phyloP scores from a whole-genome alignment of 768 basidiomycete genomes.

The Leccinum sublutescens region DNA sequence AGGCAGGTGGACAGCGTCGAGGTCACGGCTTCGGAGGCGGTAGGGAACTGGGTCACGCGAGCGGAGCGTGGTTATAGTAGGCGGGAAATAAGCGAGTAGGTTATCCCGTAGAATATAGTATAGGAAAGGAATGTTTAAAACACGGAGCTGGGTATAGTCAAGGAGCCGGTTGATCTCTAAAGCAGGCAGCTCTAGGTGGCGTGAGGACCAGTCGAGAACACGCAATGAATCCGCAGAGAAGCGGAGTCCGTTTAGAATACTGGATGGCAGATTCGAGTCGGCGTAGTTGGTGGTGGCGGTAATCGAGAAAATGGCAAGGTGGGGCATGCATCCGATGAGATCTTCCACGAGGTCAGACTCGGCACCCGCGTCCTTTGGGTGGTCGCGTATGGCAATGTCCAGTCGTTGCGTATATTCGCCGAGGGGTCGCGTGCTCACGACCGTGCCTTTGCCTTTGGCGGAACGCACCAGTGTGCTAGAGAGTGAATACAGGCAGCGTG shows the following conservation, averaged over 20 bases:
- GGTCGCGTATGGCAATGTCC: neutral
- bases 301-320: neutral
- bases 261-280: neutral
- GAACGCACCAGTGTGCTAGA: neutral
- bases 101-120: accelerated
- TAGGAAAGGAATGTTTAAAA: neutral
- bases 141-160: neutral
- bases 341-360: neutral
- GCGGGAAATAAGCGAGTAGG: neutral
- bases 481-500: neutral
- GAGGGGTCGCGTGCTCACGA: neutral
- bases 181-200: neutral
- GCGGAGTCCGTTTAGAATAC: neutral
- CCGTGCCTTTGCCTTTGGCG: neutral
- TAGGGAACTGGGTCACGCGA: neutral
- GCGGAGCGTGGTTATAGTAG: neutral
- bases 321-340: neutral
- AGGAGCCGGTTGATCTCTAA: neutral
- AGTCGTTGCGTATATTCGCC: neutral
- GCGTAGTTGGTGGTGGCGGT: neutral
- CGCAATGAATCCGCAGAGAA: neutral
- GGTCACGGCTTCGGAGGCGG: neutral
- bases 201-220: neutral
- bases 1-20: neutral
- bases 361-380: neutral